Evolutionary conservation across 2,329 filamentous ascomycete genomes (phyloP).

Genomic region (Penicillium fuscoglaucum): DNA sequence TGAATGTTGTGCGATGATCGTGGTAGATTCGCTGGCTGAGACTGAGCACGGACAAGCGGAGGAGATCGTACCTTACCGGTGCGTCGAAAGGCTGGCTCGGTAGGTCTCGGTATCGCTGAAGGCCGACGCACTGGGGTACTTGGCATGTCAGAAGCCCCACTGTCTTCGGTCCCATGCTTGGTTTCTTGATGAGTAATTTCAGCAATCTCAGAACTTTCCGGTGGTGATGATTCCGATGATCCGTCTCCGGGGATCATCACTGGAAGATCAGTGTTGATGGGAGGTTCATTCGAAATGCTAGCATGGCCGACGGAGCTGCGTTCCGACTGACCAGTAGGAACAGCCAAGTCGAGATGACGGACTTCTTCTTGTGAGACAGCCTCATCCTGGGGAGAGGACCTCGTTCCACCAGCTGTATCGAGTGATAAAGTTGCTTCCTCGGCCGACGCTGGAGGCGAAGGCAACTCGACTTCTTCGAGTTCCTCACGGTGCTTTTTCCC

Average conservation of each 20-base stretch:
- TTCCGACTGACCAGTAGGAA: conserved; percentile 38
- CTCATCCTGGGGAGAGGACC: conserved; percentile 25
- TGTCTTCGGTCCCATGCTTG: conserved; percentile 16
- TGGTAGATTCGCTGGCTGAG: conserved; percentile 49
- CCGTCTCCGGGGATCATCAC: conserved; percentile 11
- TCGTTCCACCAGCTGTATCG: conserved; percentile 20
- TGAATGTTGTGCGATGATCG: conserved; percentile 21
- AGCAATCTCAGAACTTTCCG: conserved; percentile 13
- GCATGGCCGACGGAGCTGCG: conserved; percentile 13
- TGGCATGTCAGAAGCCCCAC: conserved; percentile 11
- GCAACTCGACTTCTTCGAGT: conserved; percentile 13
- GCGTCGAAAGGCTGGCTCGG: conserved; percentile 39
- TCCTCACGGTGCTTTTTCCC: conserved; percentile 36
- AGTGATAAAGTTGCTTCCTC: conserved; percentile 25
- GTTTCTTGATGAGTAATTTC: conserved; percentile 8
- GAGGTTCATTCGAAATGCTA: conserved; percentile 9
- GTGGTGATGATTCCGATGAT: conserved; percentile 6
- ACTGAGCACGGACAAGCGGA: conserved; percentile 52
- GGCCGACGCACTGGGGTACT: conserved; percentile 30
- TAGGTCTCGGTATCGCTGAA: conserved; percentile 44
- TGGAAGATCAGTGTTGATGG: conserved; percentile 12
- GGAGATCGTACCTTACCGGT: conserved; percentile 46
- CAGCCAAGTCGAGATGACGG: conserved; percentile 62
- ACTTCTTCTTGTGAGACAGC: conserved; percentile 53
- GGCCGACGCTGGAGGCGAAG: conserved; percentile 19